These are phyloP conservation scores for Hyphodiscus hymeniophilus DNA, from an alignment of 495 filamentous ascomycete species.

Conservation along the genomic window DNA sequence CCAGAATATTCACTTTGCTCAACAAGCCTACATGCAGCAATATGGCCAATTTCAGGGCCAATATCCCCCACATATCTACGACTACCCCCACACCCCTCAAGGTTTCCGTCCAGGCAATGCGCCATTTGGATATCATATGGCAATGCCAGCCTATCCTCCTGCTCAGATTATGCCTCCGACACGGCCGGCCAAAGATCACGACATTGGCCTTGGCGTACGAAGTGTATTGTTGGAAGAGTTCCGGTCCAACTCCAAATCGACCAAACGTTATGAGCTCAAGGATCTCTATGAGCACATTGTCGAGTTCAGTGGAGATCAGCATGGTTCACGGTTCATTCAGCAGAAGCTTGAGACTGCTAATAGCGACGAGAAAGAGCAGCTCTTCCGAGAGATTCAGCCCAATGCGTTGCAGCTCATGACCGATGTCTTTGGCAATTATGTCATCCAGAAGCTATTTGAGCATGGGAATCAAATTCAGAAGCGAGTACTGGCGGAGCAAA, in stretches of 20 bases:
- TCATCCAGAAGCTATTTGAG: slow-evolving; percentile 97
- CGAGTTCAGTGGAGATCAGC: slow-evolving; percentile 93
- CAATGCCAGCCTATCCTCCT: slow-evolving; percentile 23
- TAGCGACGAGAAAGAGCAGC: slow-evolving; percentile 92
- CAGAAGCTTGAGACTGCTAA: slow-evolving; percentile 91
- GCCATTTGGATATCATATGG: slow-evolving; percentile 29
- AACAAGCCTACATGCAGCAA: slow-evolving; percentile 29
- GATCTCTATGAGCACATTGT: slow-evolving; percentile 86
- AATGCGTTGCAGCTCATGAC: slow-evolving; percentile 88
- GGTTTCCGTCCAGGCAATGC: slow-evolving; percentile 25
- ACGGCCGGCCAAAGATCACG: slow-evolving; percentile 53
- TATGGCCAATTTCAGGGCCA: slow-evolving; percentile 19
- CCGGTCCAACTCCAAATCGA: slow-evolving; percentile 62
- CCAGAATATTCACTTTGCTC: slow-evolving; percentile 25
- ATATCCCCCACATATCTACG: slow-evolving; percentile 25
- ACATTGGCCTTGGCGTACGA: slow-evolving; percentile 53
- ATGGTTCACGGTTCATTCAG: slow-evolving; percentile 94
- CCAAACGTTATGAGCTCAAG: slow-evolving; percentile 79
- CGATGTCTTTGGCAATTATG: slow-evolving; percentile 96
- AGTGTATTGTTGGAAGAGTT: slow-evolving; percentile 78
- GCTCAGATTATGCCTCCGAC: slow-evolving; percentile 32
- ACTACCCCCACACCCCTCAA: slow-evolving; percentile 26
- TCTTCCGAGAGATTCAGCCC: slow-evolving; percentile 78
- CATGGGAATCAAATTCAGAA: slow-evolving; percentile 94
- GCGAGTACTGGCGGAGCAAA: slow-evolving; percentile 71